These are phyloP conservation scores for Solanum dulcamara DNA, from an alignment of 257 asterid species.

Conservation along the genomic window DNA sequence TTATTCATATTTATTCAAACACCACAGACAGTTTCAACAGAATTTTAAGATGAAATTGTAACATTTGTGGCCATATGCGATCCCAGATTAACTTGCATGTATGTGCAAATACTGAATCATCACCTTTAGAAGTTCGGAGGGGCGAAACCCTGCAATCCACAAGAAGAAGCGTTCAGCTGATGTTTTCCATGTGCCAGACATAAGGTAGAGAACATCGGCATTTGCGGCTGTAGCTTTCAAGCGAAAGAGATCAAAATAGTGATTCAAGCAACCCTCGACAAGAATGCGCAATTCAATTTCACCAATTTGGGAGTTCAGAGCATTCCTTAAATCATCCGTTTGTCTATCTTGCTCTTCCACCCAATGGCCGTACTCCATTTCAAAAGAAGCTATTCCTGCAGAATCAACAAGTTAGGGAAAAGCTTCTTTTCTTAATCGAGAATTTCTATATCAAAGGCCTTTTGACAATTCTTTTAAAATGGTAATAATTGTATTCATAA, in stretches of 20 bases:
- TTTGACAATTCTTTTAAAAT: background rate
- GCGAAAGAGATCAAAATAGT: slow-evolving; percentile 59
- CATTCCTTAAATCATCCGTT: slow-evolving; percentile 41
- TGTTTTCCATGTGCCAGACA: slow-evolving; percentile 86
- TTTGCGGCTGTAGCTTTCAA: slow-evolving; percentile 80
- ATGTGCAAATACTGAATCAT: background rate
- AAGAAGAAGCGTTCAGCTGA: slow-evolving; percentile 79
- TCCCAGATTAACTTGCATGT: background rate
- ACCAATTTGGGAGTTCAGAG: slow-evolving; percentile 43
- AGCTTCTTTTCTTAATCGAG: background rate
- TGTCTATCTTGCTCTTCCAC: slow-evolving; percentile 64
- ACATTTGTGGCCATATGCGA: background rate
- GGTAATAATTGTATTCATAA: background rate
- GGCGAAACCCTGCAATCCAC: slow-evolving; percentile 94
- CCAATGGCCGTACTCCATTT: slow-evolving; percentile 72
- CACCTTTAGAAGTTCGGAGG: slow-evolving; percentile 82
- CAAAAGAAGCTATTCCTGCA: slow-evolving; percentile 60
- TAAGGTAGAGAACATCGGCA: slow-evolving; percentile 64
- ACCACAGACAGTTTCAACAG: background rate
- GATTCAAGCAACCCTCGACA: slow-evolving; percentile 52
- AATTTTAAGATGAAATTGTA: background rate
- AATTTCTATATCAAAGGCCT: background rate
- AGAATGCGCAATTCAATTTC: slow-evolving; percentile 40
- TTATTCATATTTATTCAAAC: background rate
- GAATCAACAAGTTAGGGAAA: background rate